Percentiles rank a stretch among this genome's conserved stretches.
Conservation (phyloP, 108 stramenopile species). For the Cyclotella baltica region DNA sequence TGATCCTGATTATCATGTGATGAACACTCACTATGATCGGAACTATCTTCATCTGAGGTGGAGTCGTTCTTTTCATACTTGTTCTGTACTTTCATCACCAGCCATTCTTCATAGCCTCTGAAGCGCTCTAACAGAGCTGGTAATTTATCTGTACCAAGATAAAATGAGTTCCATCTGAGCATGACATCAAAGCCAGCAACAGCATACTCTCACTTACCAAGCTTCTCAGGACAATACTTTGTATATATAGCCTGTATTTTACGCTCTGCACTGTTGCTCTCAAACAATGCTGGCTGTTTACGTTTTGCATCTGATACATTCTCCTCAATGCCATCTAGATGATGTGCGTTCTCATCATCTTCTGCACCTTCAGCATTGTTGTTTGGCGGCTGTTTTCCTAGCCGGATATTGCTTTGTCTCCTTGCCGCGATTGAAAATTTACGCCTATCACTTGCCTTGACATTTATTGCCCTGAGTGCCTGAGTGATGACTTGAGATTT, state of each 20-base stretch:
- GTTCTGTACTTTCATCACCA: slow-evolving; percentile 52
- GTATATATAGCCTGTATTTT: slow-evolving; percentile 51
- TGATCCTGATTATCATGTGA: slow-evolving; percentile 12
- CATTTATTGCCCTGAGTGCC: slow-evolving; percentile 47
- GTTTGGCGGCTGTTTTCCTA: slow-evolving; percentile 9
- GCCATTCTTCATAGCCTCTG: slow-evolving; percentile 69
- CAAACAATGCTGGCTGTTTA: slow-evolving; percentile 21
- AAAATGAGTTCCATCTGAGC: too few species aligned
- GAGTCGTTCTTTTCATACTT: slow-evolving; percentile 49
- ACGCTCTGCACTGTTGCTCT: slow-evolving; percentile 42
- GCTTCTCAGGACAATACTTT: slow-evolving; percentile 65
- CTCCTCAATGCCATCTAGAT: not conserved
- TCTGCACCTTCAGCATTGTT: not conserved
- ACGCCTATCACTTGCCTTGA: slow-evolving; percentile 34
- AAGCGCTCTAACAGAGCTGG: slow-evolving; percentile 57
- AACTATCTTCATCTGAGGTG: slow-evolving; percentile 19
- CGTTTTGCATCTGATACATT: not conserved
- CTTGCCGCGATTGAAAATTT: slow-evolving; percentile 30
- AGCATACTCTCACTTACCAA: too few species aligned
- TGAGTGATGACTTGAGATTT: slow-evolving; percentile 57
- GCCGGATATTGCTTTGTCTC: slow-evolving; percentile 33
- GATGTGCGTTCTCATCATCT: slow-evolving; percentile 3
- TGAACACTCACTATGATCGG: slow-evolving; percentile 15
- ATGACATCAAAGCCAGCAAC: too few species aligned
- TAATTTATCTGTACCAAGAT: too few species aligned